Evolutionary conservation across 176 grass and related monocot genomes (phyloP), one percentile per base, ranked within the genome.

Genomic region (Ensete glaucum): DNA sequence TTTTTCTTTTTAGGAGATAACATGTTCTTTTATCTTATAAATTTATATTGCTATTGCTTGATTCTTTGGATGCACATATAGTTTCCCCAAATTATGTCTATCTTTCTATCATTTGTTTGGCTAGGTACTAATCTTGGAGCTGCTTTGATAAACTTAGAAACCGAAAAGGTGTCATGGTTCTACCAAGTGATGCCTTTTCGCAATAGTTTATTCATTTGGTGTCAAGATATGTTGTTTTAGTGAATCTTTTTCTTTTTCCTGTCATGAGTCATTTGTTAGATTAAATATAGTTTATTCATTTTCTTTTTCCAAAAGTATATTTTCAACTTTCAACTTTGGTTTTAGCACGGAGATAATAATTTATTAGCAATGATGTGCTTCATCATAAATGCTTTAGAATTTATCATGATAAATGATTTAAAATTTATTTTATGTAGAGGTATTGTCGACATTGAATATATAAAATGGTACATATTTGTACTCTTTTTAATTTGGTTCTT

Each of bases 161-260:
- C 81, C 54, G 71, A 65, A 79, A 20, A 56, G n/a, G 56, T 75
- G 14, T 89, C 84, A 0, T 80, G 84, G 90, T 15, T 89, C 14
- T 84, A 79, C 70, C 73, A 85, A 92, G 90, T 78, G 86, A 92
- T 53, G 55, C 84, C 74, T 80, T 92, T 10, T 88, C 86, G 4
- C 76, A 71, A 52, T 82, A 82, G 75, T 89, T 86, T 89, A 16
- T 82, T 75, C 79, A 88, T 21, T 84, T 82, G 86, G 84, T 87
- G 89, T 74, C 25, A 63, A 56, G 52, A 66, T 72, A 23, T 75
- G 82, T 77, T 74, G 34, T 62, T 63, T 29, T 67, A 2, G 25
- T 66, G 14, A 73, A 76, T 55, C 8, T 54, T 55, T 53, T 67
- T n/a, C 13, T 67, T 53, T 79, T 59, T 24, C 57, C 23, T 34